Base-by-base conservation (phyloP, 2,329 filamentous ascomycete species). In the Calycina marina region DNA sequence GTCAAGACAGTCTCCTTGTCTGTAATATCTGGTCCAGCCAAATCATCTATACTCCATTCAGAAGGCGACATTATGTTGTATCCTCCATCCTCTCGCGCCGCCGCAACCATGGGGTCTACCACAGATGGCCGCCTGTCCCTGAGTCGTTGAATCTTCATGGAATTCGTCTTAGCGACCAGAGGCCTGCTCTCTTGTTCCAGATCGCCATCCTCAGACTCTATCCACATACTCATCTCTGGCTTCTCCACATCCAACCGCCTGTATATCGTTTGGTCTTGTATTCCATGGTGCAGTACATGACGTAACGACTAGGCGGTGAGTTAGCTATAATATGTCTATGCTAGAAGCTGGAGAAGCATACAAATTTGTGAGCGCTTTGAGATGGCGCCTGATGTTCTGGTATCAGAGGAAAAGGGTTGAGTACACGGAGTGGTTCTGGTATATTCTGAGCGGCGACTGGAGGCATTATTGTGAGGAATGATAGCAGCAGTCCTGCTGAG, bases 221-320 rank as follows among this genome's bases (percentile, higher is more conserved):
- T 60, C 59, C 69, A 78, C 28, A 88, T 59, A 18, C 64, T 57
- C 11, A 75, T 42, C 13, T 37, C 39, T 8, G 41, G 67, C 27
- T 73, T 61, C 6, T 52, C 40, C 18, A 94, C 62, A 54, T 96
- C 84, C 39, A 78, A 65, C 45, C 72, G 76, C 37, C 77, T 69
- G 55, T 94, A 83, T 11, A 94, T 69, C 4, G 66, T 57, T 3
- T 86, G 86, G 45, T 93, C 72, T 44, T 69, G 61, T 54, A 83
- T 80, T 37, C 88, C 88, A 58, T 93, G 86, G 54, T 94, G 86
- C 58, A 83, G 90, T 49, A 96, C 77, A 57, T 98, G 88, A 47
- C 84, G 77, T 35, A 98, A 69, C 5, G 67, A 74, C 60, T 67
- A 53, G 28, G n/a, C 25, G 25, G 20, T 35, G 18, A 30, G 34